Evolutionary conservation across 345 rosid genomes (phyloP), one percentile per base, ranked within the genome.

Genomic region (Adansonia digitata): DNA sequence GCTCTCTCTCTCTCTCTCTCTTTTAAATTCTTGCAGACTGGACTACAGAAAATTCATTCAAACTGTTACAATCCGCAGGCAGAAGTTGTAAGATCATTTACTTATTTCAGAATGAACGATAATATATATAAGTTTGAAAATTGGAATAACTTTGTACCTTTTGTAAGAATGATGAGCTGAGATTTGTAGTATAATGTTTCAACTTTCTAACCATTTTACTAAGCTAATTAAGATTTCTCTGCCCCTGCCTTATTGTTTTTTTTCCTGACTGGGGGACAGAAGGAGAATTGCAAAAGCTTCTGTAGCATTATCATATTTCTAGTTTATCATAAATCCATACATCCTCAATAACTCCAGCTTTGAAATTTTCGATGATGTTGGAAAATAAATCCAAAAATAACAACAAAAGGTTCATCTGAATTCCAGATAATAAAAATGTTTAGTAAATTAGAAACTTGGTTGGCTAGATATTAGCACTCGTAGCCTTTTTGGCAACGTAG

Each of bases 81-180:
- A n/a, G 89, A 85, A 74, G 81, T 82, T 64, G 82, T 85, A 85
- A 86, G 86, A 78, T 88, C 90, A 8, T 85, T 88, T 80, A 84
- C 89, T 40, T 86, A 80, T 85, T 88, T 85, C 80, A 82, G 90
- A 84, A 84, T 85, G 89, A 86, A 78, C 70, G 86, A 78, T 49
- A 84, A 75, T 71, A 80, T 88, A 45, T 88, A 86, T 75, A 77
- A 79, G 74, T 86, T 77, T 4, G 90, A 86, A 82, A 86, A 88
- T 79, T 82, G 89, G 90, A 86, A 86, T 83, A 86, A 86, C 81
- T 86, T 87, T 82, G 90, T 88, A 56, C 90, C 88, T 37, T 88
- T 88, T 73, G 80, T 86, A 73, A 85, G 87, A 79, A 80, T 85
- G 81, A 85, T 88, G 89, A 83, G 82, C 81, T 69, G 82, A 73